Conservation (phyloP, 2,329 filamentous ascomycete species). For the Shiraia sp. region DNA sequence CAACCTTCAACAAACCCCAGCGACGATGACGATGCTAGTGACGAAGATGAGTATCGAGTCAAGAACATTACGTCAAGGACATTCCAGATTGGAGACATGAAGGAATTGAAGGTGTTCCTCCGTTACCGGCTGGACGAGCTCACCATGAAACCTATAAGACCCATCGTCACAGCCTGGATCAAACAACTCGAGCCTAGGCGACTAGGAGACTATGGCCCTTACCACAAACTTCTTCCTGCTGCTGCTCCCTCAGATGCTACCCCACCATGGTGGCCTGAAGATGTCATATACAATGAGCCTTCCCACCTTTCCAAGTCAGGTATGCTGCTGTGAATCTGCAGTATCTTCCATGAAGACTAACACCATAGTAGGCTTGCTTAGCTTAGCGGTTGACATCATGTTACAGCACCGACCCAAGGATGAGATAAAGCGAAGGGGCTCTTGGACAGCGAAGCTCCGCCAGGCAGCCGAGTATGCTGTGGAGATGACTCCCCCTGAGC, state of each 20-base stretch:
- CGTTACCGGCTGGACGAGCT: conserved; percentile 31
- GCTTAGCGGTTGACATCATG: conserved; percentile 34
- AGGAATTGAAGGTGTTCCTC: conserved; percentile 26
- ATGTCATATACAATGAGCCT: conserved; percentile 36
- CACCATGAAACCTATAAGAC: conserved; percentile 37
- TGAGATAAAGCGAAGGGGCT: conserved; percentile 22
- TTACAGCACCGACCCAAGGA: conserved; percentile 32
- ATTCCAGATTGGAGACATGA: conserved; percentile 33
- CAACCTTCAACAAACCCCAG: background rate
- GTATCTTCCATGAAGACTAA: conserved; percentile 5
- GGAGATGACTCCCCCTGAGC: conserved; percentile 21
- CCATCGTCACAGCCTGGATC: conserved; percentile 39
- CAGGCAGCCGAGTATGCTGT: conserved; percentile 24
- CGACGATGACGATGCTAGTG: conserved; percentile 10
- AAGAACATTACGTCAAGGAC: conserved; percentile 12
- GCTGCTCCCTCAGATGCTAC: conserved; percentile 13
- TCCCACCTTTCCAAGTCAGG: conserved; percentile 35
- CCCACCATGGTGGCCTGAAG: conserved; percentile 37
- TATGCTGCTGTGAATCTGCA: conserved; percentile 7
- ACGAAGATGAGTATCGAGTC: conserved; percentile 9
- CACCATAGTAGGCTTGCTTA: conserved; percentile 24
- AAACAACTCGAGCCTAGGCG: conserved; percentile 33
- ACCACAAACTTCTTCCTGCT: conserved; percentile 24
- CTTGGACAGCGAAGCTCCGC: conserved; percentile 31
- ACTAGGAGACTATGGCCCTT: conserved; percentile 26